phyloP scores from a whole-genome alignment of 768 basidiomycete species.

The Obba rivulosa region DNA sequence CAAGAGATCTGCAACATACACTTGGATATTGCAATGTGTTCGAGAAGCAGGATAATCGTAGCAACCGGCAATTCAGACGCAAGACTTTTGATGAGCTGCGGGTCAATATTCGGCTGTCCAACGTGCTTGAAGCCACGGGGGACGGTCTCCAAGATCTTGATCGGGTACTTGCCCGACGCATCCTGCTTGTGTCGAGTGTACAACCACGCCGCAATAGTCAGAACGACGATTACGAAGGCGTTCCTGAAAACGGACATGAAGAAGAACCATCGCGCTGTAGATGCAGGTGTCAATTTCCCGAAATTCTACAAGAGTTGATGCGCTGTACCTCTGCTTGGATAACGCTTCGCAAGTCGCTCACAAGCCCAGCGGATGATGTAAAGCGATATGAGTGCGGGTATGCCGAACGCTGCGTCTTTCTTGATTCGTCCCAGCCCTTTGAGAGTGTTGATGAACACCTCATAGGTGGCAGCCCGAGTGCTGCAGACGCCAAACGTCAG shows the following conservation, averaged over 20 bases:
- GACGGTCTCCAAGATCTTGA: constrained; percentile 77
- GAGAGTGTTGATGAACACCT: constrained; percentile 87
- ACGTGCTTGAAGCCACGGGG: constrained; percentile 73
- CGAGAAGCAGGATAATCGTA: constrained; percentile 82
- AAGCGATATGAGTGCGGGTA: constrained; percentile 63
- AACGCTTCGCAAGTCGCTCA: constrained; percentile 44
- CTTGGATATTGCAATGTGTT: constrained; percentile 94
- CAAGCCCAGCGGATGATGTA: constrained; percentile 65
- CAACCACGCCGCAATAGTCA: constrained; percentile 84
- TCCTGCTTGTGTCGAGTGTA: constrained; percentile 60
- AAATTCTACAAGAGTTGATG: neutral
- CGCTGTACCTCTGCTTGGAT: constrained; percentile 52
- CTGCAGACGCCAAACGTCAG: constrained; percentile 33
- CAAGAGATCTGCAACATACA: constrained; percentile 54
- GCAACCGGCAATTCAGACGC: constrained; percentile 72
- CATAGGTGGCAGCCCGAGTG: constrained; percentile 77
- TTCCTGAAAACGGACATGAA: constrained; percentile 72
- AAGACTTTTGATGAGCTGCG: constrained; percentile 54
- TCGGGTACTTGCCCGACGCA: constrained; percentile 63
- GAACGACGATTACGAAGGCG: constrained; percentile 80
- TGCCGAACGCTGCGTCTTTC: constrained; percentile 86
- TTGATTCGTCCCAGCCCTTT: constrained; percentile 66
- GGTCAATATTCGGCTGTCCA: constrained; percentile 39
- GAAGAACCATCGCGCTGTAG: constrained; percentile 61
- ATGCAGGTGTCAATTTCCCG: neutral